These are phyloP conservation scores for Neltuma alba DNA, from an alignment of 306 rosid species.

Conservation along the genomic window DNA sequence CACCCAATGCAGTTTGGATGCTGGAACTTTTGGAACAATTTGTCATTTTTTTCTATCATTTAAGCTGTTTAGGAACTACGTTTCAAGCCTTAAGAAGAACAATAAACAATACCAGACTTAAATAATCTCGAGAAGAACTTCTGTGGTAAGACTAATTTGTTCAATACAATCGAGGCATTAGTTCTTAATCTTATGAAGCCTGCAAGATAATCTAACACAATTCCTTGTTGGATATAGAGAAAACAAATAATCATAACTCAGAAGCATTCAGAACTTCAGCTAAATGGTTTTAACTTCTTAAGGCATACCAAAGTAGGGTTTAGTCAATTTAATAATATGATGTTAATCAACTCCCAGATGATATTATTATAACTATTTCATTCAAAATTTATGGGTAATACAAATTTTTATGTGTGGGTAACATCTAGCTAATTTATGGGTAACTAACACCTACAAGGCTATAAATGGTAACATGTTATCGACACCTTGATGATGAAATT, in stretches of 20 bases:
- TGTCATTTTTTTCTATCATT: background rate
- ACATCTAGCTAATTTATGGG: background rate
- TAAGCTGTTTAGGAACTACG: background rate
- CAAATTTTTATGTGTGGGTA: background rate
- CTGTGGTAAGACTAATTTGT: slow-evolving; percentile 9
- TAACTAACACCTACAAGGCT: background rate
- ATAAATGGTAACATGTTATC: background rate
- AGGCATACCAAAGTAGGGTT: background rate
- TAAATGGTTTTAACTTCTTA: background rate
- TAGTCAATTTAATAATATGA: background rate
- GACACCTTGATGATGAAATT: background rate
- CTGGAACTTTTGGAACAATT: background rate
- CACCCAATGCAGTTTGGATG: background rate
- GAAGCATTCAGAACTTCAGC: background rate
- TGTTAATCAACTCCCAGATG: background rate
- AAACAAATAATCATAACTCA: background rate
- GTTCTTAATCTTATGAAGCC: background rate
- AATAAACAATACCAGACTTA: background rate
- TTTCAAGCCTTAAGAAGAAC: background rate
- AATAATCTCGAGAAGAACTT: background rate
- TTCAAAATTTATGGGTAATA: too few relatives aligned
- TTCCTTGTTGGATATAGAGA: background rate
- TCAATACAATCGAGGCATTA: background rate
- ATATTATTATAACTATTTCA: background rate
- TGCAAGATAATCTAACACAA: background rate